Percentiles rank a stretch among this genome's conserved stretches.
Evolutionary conservation across 345 rosid species (phyloP).

Genomic region (Gossypium stocksii): DNA sequence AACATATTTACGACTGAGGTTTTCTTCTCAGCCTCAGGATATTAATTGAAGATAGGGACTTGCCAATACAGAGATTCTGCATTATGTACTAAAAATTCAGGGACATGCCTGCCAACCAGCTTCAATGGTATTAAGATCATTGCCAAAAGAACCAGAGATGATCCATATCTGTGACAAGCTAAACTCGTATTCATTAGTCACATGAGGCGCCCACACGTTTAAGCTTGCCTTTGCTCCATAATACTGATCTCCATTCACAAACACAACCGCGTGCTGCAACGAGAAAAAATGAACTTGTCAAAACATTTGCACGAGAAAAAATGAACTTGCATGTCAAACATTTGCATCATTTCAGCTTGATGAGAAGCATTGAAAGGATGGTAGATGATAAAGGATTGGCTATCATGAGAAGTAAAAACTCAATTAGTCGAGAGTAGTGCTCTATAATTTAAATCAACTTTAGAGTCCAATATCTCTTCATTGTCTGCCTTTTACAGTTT

Average conservation of each 20-base stretch:
- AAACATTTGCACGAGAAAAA: neutral
- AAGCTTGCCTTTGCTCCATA: constrained; percentile 93
- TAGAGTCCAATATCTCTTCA: neutral
- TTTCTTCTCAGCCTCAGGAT: neutral
- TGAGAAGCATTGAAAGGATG: neutral
- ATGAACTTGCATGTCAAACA: neutral
- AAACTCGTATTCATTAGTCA: constrained; percentile 70
- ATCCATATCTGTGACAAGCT: constrained; percentile 94
- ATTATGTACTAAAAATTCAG: neutral
- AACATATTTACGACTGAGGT: neutral
- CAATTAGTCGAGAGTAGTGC: neutral
- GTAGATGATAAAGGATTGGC: neutral
- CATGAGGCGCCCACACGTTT: constrained; percentile 88
- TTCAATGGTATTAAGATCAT: constrained; percentile 94
- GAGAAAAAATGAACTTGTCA: neutral
- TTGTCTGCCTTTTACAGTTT: neutral
- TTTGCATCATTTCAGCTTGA: neutral
- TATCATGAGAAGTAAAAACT: neutral
- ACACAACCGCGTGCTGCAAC: constrained; percentile 89
- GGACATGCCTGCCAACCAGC: constrained; percentile 94
- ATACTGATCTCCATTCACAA: constrained; percentile 73
- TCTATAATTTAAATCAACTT: constrained; percentile 6
- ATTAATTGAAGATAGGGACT: neutral
- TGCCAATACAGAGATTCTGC: neutral
- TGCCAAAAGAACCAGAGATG: constrained; percentile 87